Evolutionary conservation across 169 alveolate genomes (phyloP).

Genomic region (Hepatocystis sp.): DNA sequence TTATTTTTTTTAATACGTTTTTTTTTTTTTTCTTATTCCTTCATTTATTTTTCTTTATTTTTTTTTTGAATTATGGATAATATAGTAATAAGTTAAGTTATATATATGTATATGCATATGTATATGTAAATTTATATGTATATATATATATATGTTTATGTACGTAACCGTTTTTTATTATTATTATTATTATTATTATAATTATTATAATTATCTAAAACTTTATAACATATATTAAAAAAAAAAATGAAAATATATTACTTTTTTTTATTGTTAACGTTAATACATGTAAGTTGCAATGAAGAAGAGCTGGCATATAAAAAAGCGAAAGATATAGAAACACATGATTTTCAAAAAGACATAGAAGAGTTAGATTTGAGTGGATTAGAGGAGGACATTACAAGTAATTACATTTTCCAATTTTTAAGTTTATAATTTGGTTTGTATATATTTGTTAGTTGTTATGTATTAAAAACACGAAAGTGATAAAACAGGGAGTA

Average conservation of each 20-base stretch:
- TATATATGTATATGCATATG: not conserved
- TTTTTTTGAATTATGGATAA: slow-evolving; percentile 9
- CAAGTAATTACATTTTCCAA: not conserved
- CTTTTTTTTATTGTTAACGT: slow-evolving; percentile 1
- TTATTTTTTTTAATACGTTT: slow-evolving; percentile 3
- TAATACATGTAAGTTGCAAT: not conserved
- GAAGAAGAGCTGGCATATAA: not conserved
- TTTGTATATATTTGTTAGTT: too few relatives aligned
- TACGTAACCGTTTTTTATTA: too few relatives aligned
- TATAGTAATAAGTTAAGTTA: slow-evolving; percentile 4
- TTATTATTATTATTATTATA: too few relatives aligned
- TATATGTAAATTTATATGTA: not conserved
- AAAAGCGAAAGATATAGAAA: not conserved
- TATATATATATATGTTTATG: too few relatives aligned
- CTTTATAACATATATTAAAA: too few relatives aligned
- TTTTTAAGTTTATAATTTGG: too few relatives aligned
- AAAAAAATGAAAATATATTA: slow-evolving; percentile 39
- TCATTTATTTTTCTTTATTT: slow-evolving; percentile 3
- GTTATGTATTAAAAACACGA: too few relatives aligned
- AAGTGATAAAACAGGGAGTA: too few relatives aligned
- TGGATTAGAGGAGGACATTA: slow-evolving; percentile 57
- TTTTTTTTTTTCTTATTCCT: not conserved
- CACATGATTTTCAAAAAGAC: slow-evolving; percentile 54
- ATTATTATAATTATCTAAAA: too few relatives aligned
- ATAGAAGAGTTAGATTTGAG: slow-evolving; percentile 49